Evolutionary conservation across 257 asterid genomes (phyloP), one percentile per base, ranked within the genome.

Genomic region (Solanum chiquidenum): DNA sequence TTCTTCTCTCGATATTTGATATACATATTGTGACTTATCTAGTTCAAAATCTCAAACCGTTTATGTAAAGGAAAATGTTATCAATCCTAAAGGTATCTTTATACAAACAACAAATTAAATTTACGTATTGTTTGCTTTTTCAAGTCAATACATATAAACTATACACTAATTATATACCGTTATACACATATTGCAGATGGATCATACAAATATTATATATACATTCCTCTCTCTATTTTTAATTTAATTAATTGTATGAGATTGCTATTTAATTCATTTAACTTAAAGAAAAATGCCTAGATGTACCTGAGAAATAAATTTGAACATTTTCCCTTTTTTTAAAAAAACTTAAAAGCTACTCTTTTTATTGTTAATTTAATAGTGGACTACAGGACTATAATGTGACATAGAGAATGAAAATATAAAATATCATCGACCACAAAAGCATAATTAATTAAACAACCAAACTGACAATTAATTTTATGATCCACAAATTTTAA

Each of bases 1-100:
- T 66, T 66, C 7, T 0, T 10, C 12, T 11, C 35, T 8, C n/a
- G n/a, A 0, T 69, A 1, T 29, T 31, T 4, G 14, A 31, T 72
- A 72, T 33, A 21, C 21, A 14, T 16, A 71, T 16, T 71, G 1
- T 1, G 2, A 0, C 1, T 8, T 0, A 11, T 0, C 9, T 7
- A 31, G 5, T 71, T 71, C 1, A 16, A 8, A 31, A 6, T 29
- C 2, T 3, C 5, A 29, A 27, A 29, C 34, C 9, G 7, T 3
- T 64, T n/a, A n/a, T 69, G 2, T 11, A n/a, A 64, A 64, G 3
- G 3, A 64, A 64, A n/a, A 2, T 2, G 13, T 23, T 64, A 11
- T 0, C 72, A 25, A 64, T 62, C 31, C 14, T 62, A 8, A 40
- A 4, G 1, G 7, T 10, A 62, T 62, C 1, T n/a, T 62, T 10